These are phyloP conservation scores for Saccharomycodes ludwigii DNA, from an alignment of 805 yeast genomes.

Conservation along the genomic window DNA sequence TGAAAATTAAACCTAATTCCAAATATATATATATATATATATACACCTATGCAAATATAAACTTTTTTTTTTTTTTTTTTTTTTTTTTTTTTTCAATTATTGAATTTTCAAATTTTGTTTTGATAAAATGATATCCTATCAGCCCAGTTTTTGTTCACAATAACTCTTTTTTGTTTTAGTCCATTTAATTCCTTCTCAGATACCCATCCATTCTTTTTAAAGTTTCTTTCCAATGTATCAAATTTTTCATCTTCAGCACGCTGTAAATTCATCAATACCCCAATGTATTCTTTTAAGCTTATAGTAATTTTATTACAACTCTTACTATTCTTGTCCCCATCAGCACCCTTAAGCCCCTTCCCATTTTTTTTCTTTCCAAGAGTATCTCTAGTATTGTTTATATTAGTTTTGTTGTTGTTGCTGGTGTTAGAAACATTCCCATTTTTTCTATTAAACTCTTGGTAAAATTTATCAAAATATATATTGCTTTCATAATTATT, in stretches of 20 bases:
- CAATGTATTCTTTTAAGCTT: constrained; percentile 16
- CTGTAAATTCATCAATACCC: constrained; percentile 15
- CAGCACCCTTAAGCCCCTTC: too few species aligned
- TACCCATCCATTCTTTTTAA: constrained; percentile 19
- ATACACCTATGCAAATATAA: background rate
- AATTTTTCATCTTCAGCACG: constrained; percentile 18
- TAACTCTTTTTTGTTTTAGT: constrained; percentile 16
- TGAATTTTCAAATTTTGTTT: constrained; percentile 7
- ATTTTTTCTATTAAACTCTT: too few species aligned
- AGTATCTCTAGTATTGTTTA: too few species aligned
- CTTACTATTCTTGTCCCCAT: too few species aligned
- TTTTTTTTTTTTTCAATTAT: too few species aligned
- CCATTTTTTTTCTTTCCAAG: too few species aligned
- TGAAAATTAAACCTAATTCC: background rate
- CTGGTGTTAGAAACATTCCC: too few species aligned
- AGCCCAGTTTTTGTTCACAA: constrained; percentile 21
- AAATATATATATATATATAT: background rate
- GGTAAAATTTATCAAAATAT: too few species aligned
- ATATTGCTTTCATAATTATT: too few species aligned
- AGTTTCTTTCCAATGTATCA: constrained; percentile 15
- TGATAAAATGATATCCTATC: constrained; percentile 20
- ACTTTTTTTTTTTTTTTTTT: too few species aligned
- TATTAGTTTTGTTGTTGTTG: too few species aligned
- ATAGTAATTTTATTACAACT: too few species aligned
- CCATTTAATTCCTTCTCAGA: constrained; percentile 15